phyloP scores from a whole-genome alignment of 768 basidiomycete species.

The Russula compacta region DNA sequence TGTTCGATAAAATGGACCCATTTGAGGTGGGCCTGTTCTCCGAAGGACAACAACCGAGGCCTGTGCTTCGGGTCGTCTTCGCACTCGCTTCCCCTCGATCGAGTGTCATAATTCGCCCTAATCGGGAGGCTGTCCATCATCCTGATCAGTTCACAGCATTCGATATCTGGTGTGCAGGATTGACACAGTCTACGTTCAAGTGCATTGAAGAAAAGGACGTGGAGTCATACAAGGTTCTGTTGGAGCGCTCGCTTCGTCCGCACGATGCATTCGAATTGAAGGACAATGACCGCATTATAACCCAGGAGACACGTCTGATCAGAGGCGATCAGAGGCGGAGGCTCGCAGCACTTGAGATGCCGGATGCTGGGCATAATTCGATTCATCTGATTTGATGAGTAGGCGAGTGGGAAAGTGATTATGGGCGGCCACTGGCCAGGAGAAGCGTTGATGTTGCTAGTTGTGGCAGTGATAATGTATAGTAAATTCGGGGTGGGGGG shows the following conservation, averaged over 20 bases:
- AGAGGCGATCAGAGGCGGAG: too few relatives aligned
- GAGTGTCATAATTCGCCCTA: not conserved
- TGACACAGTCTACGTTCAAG: not conserved
- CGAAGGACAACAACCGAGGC: not conserved
- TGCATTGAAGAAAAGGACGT: not conserved
- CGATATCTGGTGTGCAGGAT: not conserved
- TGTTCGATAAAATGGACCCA: not conserved
- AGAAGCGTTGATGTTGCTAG: too few relatives aligned
- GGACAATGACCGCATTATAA: too few relatives aligned
- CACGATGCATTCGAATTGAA: not conserved
- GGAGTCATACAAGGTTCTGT: not conserved
- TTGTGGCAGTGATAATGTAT: too few relatives aligned
- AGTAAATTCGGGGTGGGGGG: too few relatives aligned
- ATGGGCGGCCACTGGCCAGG: too few relatives aligned
- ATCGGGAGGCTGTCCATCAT: not conserved
- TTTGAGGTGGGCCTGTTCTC: not conserved
- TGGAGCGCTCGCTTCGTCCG: not conserved
- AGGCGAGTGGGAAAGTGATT: too few relatives aligned
- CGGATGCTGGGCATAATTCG: too few relatives aligned
- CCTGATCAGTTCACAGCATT: not conserved
- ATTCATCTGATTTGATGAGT: too few relatives aligned
- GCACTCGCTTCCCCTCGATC: not conserved
- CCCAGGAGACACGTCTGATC: too few relatives aligned
- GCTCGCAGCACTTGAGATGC: too few relatives aligned
- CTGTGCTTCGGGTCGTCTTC: not conserved